These are phyloP conservation scores for Rhodosporidiobolus sp. DNA, from an alignment of 768 basidiomycete species.

Conservation along the genomic window DNA sequence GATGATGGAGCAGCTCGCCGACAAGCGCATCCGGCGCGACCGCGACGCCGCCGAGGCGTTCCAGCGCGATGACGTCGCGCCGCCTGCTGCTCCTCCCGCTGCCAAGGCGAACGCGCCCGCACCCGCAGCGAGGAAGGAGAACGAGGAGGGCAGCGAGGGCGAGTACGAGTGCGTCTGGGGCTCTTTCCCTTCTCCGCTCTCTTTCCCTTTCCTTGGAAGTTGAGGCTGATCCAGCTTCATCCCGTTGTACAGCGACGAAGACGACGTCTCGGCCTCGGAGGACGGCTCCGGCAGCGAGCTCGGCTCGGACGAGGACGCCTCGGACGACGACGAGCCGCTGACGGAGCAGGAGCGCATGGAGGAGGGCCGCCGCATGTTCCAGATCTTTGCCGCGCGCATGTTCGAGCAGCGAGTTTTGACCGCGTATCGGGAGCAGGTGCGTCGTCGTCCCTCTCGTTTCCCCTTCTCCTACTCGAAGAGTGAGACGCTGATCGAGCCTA, in stretches of 20 bases:
- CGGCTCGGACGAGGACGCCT: slow-evolving; percentile 57
- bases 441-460: background rate
- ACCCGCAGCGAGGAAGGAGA: slow-evolving; percentile 55
- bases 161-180: slow-evolving; percentile 28
- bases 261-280: slow-evolving; percentile 64
- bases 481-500: background rate
- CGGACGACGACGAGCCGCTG: slow-evolving; percentile 58
- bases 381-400: slow-evolving; percentile 98
- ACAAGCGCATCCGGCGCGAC: slow-evolving; percentile 86
- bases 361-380: slow-evolving; percentile 99
- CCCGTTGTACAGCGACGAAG: slow-evolving; percentile 52
- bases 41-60: slow-evolving; percentile 58
- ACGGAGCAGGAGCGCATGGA: slow-evolving; percentile 99
- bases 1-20: slow-evolving; percentile 99
- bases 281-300: slow-evolving; percentile 54
- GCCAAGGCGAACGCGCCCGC: too few relatives aligned
- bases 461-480: background rate
- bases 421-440: slow-evolving; percentile 74
- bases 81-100: too few relatives aligned
- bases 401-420: slow-evolving; percentile 97
- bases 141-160: slow-evolving; percentile 57
- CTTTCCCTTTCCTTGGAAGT: background rate
- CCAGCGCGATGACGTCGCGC: slow-evolving; percentile 60
- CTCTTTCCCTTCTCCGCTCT: background rate
- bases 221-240: background rate